Evolutionary conservation across 257 asterid genomes (phyloP).

Genomic region (Solanum ahanhuiri): DNA sequence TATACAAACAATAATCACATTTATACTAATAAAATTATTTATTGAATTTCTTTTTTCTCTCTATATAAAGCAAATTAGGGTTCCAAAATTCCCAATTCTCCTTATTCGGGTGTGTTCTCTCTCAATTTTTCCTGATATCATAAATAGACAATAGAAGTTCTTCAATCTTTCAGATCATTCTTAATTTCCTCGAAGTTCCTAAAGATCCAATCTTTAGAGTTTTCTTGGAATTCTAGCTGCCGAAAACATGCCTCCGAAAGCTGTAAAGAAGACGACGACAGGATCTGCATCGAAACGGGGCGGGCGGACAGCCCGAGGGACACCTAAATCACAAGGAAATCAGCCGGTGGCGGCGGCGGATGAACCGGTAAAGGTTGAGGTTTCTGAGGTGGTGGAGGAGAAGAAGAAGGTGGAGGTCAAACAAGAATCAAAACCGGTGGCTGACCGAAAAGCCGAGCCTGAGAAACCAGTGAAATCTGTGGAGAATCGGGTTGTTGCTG

Average conservation of each 20-base stretch:
- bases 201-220: neutral
- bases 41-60: neutral
- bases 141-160: neutral
- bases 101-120: neutral
- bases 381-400: slow-evolving; percentile 16
- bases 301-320: slow-evolving; percentile 35
- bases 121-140: neutral
- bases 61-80: neutral
- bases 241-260: slow-evolving; percentile 59
- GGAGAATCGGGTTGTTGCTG: neutral
- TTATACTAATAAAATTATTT: neutral
- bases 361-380: slow-evolving; percentile 30
- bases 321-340: slow-evolving; percentile 12
- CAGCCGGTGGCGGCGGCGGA: slow-evolving; percentile 2
- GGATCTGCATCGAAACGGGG: slow-evolving; percentile 74
- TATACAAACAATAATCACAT: no score
- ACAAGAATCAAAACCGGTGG: slow-evolving; percentile 17
- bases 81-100: neutral
- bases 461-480: slow-evolving; percentile 9
- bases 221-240: neutral
- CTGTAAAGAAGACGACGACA: slow-evolving; percentile 48
- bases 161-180: neutral
- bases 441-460: slow-evolving; percentile 7
- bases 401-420: slow-evolving; percentile 5
- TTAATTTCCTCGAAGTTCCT: neutral